Percentiles rank a stretch among this genome's conserved stretches.
phyloP scores from a whole-genome alignment of 2,329 filamentous ascomycete species.

The Hyphodiscus sp. region DNA sequence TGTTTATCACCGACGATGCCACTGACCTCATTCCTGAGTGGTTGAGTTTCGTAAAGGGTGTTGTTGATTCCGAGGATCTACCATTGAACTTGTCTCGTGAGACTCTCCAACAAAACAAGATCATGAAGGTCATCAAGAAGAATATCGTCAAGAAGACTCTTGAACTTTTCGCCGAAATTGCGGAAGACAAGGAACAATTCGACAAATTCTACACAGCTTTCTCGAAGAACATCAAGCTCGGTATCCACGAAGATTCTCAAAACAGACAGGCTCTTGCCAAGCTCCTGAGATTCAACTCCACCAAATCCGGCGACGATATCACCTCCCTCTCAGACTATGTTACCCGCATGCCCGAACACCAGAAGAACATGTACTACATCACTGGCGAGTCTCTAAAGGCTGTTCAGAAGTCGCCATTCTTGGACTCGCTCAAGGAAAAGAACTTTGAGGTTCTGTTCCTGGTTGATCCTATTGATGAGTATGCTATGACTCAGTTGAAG shows the following conservation, averaged over 20 bases:
- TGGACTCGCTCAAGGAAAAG: slow-evolving; percentile 98
- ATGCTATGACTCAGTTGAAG: slow-evolving; percentile 51
- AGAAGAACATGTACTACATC: slow-evolving; percentile 99
- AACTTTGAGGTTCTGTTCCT: slow-evolving; percentile 99
- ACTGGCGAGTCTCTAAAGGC: slow-evolving; percentile 99
- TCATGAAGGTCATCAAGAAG: slow-evolving; percentile 99
- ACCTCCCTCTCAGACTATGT: slow-evolving; percentile 97
- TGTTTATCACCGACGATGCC: slow-evolving; percentile 99
- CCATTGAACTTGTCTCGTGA: slow-evolving; percentile 99
- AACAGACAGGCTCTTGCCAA: slow-evolving; percentile 91
- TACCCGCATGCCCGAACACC: slow-evolving; percentile 98
- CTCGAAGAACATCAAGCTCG: slow-evolving; percentile 99
- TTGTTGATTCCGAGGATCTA: slow-evolving; percentile 99
- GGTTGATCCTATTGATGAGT: slow-evolving; percentile 77
- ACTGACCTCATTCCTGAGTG: slow-evolving; percentile 99
- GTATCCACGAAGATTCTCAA: slow-evolving; percentile 99
- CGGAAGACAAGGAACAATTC: slow-evolving; percentile 99
- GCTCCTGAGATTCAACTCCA: slow-evolving; percentile 97
- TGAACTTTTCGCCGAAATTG: slow-evolving; percentile 98
- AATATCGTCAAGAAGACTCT: slow-evolving; percentile 99
- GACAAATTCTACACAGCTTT: slow-evolving; percentile 99
- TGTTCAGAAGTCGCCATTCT: slow-evolving; percentile 96
- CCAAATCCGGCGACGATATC: slow-evolving; percentile 94
- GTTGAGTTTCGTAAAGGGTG: slow-evolving; percentile 99
- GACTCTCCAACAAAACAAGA: slow-evolving; percentile 99